phyloP scores from a whole-genome alignment of 345 rosid genomes.

The Lepidium sativum region DNA sequence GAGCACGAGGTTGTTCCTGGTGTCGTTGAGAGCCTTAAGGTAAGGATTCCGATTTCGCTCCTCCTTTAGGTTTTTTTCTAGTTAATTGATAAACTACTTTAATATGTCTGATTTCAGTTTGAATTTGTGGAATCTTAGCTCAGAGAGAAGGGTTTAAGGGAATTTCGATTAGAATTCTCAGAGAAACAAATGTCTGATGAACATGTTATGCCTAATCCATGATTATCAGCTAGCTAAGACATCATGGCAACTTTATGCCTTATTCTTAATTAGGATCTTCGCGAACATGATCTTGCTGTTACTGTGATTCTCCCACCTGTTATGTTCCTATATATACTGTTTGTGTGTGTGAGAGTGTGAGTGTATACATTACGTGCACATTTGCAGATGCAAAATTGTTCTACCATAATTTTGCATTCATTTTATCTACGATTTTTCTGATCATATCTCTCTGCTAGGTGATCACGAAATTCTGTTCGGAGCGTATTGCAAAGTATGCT shows the following conservation, averaged over 20 bases:
- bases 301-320: not conserved
- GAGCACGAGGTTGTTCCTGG: constrained; percentile 98
- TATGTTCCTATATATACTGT: not conserved
- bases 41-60: not conserved
- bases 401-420: too few species aligned
- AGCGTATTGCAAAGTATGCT: constrained; percentile 94
- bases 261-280: not conserved
- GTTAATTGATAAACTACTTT: not conserved
- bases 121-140: constrained; percentile 1
- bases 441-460: constrained; percentile 47
- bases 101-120: not conserved
- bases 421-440: constrained; percentile 2
- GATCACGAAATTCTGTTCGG: constrained; percentile 97
- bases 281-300: not conserved
- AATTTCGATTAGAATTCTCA: not conserved
- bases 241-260: not conserved
- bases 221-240: not conserved
- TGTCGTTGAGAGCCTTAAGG: constrained; percentile 97
- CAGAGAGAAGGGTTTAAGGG: not conserved
- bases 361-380: not conserved
- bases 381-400: not conserved
- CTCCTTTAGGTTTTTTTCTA: not conserved
- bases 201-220: not conserved
- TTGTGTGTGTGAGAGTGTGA: too few species aligned
- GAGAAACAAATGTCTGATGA: not conserved